Percentiles rank a stretch among this genome's conserved stretches.
phyloP scores from a whole-genome alignment of 2,329 filamentous ascomycete genomes.

The Elsinoe arachidis region DNA sequence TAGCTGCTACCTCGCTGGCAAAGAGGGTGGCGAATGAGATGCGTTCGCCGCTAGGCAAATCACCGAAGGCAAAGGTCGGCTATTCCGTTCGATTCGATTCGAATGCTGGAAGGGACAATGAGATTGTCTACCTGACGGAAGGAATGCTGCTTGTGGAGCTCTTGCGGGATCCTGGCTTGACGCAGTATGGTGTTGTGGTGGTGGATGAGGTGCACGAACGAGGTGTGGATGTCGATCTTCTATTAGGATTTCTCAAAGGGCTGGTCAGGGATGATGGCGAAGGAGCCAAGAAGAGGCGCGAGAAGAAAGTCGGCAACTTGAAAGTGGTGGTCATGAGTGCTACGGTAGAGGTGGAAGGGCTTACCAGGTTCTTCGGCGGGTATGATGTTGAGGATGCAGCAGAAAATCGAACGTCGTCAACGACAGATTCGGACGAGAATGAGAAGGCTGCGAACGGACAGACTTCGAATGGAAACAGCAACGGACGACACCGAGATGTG shows the following conservation, averaged over 20 bases:
- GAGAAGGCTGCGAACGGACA: background rate
- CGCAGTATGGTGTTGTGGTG: constrained; percentile 78
- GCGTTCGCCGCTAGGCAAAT: constrained; percentile 53
- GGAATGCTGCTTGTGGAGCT: constrained; percentile 95
- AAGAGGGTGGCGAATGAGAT: constrained; percentile 79
- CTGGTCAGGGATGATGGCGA: constrained; percentile 56
- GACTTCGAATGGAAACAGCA: background rate
- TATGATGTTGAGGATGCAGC: constrained; percentile 16
- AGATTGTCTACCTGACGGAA: constrained; percentile 90
- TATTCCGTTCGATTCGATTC: constrained; percentile 96
- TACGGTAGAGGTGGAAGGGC: constrained; percentile 76
- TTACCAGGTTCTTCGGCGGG: constrained; percentile 62
- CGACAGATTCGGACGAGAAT: background rate
- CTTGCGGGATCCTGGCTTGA: constrained; percentile 70
- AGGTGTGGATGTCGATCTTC: constrained; percentile 85
- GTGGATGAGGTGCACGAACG: constrained; percentile 97
- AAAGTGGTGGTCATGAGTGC: constrained; percentile 97
- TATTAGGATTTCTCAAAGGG: constrained; percentile 79
- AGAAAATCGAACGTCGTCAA: constrained; percentile 22
- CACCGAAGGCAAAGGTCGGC: constrained; percentile 60
- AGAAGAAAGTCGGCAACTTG: constrained; percentile 50
- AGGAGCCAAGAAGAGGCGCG: constrained; percentile 53
- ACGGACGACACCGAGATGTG: constrained; percentile 21
- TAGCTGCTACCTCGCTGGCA: constrained; percentile 86
- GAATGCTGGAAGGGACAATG: constrained; percentile 68